These are phyloP conservation scores for Nicotiana rustica DNA, from an alignment of 305 asterid genomes.

Conservation along the genomic window DNA sequence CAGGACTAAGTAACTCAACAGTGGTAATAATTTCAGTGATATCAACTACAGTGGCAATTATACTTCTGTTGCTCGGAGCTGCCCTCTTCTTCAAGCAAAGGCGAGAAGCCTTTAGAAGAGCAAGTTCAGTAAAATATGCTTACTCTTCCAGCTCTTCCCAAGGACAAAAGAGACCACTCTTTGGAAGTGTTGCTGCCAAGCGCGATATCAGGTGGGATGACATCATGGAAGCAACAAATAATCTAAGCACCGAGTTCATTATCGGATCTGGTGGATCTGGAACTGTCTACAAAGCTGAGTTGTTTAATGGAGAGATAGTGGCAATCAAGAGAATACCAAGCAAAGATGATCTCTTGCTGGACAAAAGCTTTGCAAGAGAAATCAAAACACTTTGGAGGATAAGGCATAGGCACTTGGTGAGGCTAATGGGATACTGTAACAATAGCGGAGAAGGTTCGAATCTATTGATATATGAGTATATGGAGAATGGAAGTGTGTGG, in stretches of 20 bases:
- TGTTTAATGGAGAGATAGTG: conserved; percentile 70
- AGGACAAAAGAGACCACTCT: conserved; percentile 69
- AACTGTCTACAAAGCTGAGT: conserved; percentile 75
- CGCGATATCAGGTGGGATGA: conserved; percentile 77
- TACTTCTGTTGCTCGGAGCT: conserved; percentile 67
- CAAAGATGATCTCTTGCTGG: conserved; percentile 71
- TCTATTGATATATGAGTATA: conserved; percentile 82
- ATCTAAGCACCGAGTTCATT: conserved; percentile 81
- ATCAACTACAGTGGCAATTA: conserved; percentile 55
- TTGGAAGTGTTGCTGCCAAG: conserved; percentile 58
- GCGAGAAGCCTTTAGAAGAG: conserved; percentile 59
- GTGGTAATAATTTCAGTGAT: conserved; percentile 72
- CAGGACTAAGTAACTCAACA: conserved; percentile 53
- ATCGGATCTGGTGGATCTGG: conserved; percentile 93
- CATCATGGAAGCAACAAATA: conserved; percentile 88
- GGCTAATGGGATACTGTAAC: conserved; percentile 82
- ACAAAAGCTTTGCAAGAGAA: conserved; percentile 86
- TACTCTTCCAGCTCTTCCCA: conserved; percentile 75
- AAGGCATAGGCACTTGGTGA: conserved; percentile 83
- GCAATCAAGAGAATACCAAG: conserved; percentile 81
- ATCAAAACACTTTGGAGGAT: conserved; percentile 88
- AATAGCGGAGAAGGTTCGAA: conserved; percentile 67
- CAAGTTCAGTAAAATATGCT: conserved; percentile 50
- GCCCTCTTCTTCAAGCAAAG: conserved; percentile 67
- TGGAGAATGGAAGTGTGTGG: conserved; percentile 96